Percentiles rank a stretch among this genome's conserved stretches.
These are phyloP conservation scores for Pharus latifolius DNA, from an alignment of 176 grass and related monocot species.

Conservation along the genomic window DNA sequence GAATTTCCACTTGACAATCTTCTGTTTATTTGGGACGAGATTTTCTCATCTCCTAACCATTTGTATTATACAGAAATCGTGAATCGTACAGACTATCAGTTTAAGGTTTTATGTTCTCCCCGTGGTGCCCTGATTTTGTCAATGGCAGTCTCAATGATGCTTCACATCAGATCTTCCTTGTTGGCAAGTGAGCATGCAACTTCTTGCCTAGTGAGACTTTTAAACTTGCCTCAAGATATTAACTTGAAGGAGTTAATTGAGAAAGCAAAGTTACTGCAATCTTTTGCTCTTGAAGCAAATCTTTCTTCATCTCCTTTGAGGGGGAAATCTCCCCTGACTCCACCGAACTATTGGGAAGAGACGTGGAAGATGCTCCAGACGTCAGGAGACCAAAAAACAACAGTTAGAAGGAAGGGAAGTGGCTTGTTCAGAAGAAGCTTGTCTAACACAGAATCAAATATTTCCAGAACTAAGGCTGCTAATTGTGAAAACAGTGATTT, in stretches of 20 bases:
- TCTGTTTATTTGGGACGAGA: constrained; percentile 90
- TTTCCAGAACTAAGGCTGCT: constrained; percentile 18
- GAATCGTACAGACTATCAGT: constrained; percentile 43
- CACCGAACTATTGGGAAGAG: constrained; percentile 86
- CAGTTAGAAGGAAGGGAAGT: constrained; percentile 34
- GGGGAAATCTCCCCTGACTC: constrained; percentile 32
- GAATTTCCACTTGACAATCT: constrained; percentile 91
- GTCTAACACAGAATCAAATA: constrained; percentile 29
- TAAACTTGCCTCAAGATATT: constrained; percentile 78
- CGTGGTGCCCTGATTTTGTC: constrained; percentile 84
- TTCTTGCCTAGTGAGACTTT: constrained; percentile 70
- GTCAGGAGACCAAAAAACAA: constrained; percentile 23
- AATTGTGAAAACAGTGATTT: constrained; percentile 9
- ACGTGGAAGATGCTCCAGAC: constrained; percentile 79
- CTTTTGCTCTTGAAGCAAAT: constrained; percentile 67
- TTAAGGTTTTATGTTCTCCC: constrained; percentile 70
- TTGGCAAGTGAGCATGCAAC: constrained; percentile 90
- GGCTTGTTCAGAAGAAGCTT: constrained; percentile 37
- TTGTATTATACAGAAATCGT: constrained; percentile 18
- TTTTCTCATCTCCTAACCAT: constrained; percentile 71
- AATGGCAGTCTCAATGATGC: constrained; percentile 81
- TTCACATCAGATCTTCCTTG: constrained; percentile 78
- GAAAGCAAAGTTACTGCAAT: constrained; percentile 70
- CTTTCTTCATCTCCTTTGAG: constrained; percentile 37
- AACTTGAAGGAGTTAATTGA: constrained; percentile 70